Percentiles rank a stretch among this genome's conserved stretches.
Evolutionary conservation across 805 yeast genomes (phyloP).

Genomic region (Sugiyamaella valdiviana): DNA sequence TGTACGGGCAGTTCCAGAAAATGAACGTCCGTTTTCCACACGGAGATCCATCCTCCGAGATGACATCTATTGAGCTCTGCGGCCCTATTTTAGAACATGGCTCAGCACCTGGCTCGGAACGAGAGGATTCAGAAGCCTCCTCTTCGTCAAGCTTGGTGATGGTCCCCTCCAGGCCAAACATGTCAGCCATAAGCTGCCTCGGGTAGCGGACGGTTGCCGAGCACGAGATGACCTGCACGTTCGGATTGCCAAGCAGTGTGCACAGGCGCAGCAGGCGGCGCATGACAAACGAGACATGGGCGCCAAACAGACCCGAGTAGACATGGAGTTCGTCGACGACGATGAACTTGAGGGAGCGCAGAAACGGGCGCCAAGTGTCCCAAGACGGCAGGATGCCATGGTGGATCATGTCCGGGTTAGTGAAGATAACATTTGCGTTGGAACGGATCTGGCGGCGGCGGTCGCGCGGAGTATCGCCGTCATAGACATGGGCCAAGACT

Average conservation of each 20-base stretch:
- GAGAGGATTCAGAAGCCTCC: too few relatives aligned
- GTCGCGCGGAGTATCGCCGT: constrained; percentile 79
- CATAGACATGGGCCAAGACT: constrained; percentile 70
- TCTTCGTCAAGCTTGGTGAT: constrained; percentile 23
- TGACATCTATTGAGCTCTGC: constrained; percentile 45
- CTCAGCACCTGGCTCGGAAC: too few relatives aligned
- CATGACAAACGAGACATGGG: constrained; percentile 83
- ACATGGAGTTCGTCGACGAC: constrained; percentile 83
- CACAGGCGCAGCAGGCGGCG: constrained; percentile 69
- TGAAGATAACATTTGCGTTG: constrained; percentile 72
- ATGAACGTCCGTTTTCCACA: constrained; percentile 67
- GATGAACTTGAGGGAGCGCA: constrained; percentile 58
- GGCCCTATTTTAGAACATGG: too few relatives aligned
- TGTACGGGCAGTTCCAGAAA: constrained; percentile 78
- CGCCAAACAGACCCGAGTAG: constrained; percentile 81
- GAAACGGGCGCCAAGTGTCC: constrained; percentile 64
- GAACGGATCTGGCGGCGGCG: constrained; percentile 50
- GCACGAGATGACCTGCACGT: constrained; percentile 71
- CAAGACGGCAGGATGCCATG: constrained; percentile 76
- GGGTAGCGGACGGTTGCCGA: constrained; percentile 90
- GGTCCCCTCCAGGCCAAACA: constrained; percentile 53
- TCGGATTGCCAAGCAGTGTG: constrained; percentile 44
- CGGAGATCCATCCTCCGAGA: constrained; percentile 84
- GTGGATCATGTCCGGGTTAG: constrained; percentile 94
- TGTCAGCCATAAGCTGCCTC: constrained; percentile 55